Evolutionary conservation across 202 grass and related monocot species (phyloP).

Genomic region (Eragrostis tef): DNA sequence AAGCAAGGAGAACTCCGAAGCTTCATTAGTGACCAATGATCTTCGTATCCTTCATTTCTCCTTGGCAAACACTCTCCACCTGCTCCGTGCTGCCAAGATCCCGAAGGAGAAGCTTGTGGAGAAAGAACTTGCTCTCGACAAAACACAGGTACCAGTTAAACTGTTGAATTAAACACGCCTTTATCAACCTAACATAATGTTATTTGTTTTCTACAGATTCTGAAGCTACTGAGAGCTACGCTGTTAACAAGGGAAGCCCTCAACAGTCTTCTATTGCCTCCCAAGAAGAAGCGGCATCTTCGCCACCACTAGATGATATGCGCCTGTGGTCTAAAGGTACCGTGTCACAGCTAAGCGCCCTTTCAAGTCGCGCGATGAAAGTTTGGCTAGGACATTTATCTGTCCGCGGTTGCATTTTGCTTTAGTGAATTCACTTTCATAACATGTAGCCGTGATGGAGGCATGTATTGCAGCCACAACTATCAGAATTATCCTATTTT

Average conservation of each 20-base stretch:
- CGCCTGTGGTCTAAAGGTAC: no score
- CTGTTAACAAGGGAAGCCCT: background rate
- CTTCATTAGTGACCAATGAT: background rate
- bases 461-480: no score
- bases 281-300: slow-evolving; percentile 15
- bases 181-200: background rate
- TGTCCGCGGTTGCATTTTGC: no score
- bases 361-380: no score
- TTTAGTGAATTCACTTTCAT: no score
- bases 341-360: no score
- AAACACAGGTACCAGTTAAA: background rate
- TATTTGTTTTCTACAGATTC: background rate
- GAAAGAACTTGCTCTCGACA: background rate
- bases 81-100: slow-evolving; percentile 9
- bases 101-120: slow-evolving; percentile 29
- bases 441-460: no score
- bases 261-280: background rate
- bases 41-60: slow-evolving; percentile 4
- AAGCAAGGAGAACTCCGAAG: background rate
- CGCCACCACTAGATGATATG: background rate
- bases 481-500: no score
- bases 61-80: background rate
- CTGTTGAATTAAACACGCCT: no score
- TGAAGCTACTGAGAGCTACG: slow-evolving; percentile 2
- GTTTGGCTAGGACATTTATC: no score